phyloP scores from a whole-genome alignment of 768 basidiomycete genomes.

The Leccinum boreale region DNA sequence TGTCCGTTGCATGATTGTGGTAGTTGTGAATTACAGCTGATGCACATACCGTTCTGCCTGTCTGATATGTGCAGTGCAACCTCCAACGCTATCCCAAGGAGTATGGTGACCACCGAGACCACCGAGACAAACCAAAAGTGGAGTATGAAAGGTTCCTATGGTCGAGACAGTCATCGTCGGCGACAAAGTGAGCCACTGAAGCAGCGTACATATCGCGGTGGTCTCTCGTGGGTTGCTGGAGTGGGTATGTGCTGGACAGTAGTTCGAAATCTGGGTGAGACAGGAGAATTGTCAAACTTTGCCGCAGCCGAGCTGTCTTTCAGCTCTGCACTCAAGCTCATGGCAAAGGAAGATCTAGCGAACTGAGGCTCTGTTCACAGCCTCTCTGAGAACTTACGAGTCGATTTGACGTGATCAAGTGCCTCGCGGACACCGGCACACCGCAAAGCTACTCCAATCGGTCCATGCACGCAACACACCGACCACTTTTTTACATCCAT shows the following conservation, averaged over 20 bases:
- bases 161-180: neutral
- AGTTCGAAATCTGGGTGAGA: slow-evolving; percentile 39
- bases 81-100: slow-evolving; percentile 15
- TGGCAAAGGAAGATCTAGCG: neutral
- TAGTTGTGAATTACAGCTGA: neutral
- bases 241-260: slow-evolving; percentile 50
- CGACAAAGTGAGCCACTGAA: neutral
- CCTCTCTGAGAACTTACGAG: neutral
- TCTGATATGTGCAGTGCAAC: slow-evolving; percentile 14
- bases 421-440: no score
- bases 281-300: slow-evolving; percentile 1
- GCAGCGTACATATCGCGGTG: slow-evolving; percentile 42
- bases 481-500: slow-evolving; percentile 5
- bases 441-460: no score
- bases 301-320: neutral
- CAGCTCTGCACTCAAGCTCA: slow-evolving; percentile 1
- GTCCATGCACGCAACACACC: no score
- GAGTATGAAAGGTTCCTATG: slow-evolving; percentile 28
- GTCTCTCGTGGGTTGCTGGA: slow-evolving; percentile 33
- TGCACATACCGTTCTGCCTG: slow-evolving; percentile 14
- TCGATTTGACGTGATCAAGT: no score
- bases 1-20: neutral
- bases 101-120: slow-evolving; percentile 42
- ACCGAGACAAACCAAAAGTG: slow-evolving; percentile 40
- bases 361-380: neutral